These are phyloP conservation scores for Hygrocybe punicea DNA, from an alignment of 768 basidiomycete genomes.

Conservation along the genomic window DNA sequence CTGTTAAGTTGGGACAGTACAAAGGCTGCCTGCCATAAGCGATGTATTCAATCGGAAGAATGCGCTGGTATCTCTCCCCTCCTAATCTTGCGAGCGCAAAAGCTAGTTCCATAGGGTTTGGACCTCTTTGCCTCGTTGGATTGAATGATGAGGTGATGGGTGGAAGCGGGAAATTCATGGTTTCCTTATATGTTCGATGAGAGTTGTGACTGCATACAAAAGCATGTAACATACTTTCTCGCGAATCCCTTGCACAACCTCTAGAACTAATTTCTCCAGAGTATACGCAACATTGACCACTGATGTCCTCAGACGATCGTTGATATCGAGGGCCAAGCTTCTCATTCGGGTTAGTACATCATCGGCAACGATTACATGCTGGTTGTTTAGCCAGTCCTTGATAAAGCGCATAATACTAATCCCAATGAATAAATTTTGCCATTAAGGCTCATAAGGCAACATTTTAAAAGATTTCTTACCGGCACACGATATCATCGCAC, in stretches of 20 bases:
- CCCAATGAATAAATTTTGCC: neutral
- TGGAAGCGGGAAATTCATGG: neutral
- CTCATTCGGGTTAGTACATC: neutral
- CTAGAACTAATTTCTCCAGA: neutral
- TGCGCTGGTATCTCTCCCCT: neutral
- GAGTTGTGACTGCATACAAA: too few relatives aligned
- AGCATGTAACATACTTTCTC: neutral
- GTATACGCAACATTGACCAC: too few relatives aligned
- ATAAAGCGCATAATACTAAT: slow-evolving; percentile 1
- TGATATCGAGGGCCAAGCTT: neutral
- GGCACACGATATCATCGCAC: neutral
- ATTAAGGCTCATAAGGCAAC: neutral
- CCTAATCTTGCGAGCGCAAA: neutral
- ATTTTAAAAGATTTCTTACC: neutral
- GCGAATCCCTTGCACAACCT: neutral
- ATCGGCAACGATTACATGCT: slow-evolving; percentile 1
- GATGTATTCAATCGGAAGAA: slow-evolving; percentile 1
- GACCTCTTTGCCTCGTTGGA: neutral
- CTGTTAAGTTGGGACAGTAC: neutral
- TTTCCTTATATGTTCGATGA: neutral
- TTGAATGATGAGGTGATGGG: slow-evolving; percentile 1
- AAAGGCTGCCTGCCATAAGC: neutral
- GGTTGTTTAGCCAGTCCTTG: neutral
- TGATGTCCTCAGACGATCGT: too few relatives aligned
- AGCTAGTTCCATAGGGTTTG: neutral